Evolutionary conservation across 2,329 filamentous ascomycete species (phyloP).

Genomic region (Hypoxylon sp.): DNA sequence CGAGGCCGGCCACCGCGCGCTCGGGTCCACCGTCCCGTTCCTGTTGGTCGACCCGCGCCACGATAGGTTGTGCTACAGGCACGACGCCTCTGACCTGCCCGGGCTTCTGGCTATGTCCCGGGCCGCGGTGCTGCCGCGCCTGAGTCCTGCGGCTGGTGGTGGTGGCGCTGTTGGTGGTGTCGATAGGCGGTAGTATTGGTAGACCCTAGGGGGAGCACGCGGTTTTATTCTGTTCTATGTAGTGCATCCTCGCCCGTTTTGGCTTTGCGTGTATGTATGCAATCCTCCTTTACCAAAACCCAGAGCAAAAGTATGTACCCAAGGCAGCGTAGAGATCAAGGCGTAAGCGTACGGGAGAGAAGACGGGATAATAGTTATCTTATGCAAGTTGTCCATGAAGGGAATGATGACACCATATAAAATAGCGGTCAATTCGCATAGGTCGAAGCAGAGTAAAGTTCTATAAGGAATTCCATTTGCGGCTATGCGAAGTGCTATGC

Average conservation of each 20-base stretch:
- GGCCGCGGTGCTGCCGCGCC: conserved; percentile 17
- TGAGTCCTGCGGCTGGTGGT: background rate
- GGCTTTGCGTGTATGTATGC: background rate
- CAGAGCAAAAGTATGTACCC: too few species aligned
- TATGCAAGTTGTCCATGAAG: background rate
- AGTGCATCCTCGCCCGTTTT: background rate
- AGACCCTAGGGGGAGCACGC: background rate
- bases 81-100: background rate
- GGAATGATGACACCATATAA: background rate
- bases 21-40: conserved; percentile 14
- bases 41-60: conserved; percentile 26
- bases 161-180: background rate
- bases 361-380: background rate
- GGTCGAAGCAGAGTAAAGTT: background rate
- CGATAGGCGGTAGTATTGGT: background rate
- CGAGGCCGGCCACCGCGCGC: conserved; percentile 9
- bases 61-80: conserved; percentile 22
- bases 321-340: background rate
- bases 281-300: too few species aligned
- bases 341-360: background rate
- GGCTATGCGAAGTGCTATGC: conserved; percentile 8
- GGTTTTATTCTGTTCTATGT: background rate
- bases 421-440: background rate
- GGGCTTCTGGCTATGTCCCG: conserved; percentile 16
- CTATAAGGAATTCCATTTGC: conserved; percentile 16